Evolutionary conservation across 768 basidiomycete genomes (phyloP).

Genomic region (Russula sp.): DNA sequence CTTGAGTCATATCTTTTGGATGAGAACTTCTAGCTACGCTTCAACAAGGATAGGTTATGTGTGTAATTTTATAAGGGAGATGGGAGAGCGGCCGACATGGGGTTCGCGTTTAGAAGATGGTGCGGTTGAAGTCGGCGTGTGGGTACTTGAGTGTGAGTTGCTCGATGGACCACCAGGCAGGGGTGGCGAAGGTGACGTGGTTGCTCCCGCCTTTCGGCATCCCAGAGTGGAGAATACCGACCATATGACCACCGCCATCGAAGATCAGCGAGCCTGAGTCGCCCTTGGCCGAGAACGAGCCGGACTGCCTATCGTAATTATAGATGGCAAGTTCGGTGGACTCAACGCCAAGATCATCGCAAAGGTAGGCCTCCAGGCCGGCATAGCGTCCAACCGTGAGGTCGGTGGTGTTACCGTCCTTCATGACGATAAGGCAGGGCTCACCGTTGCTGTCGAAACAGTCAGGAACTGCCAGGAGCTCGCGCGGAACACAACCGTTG

Average conservation of each 20-base stretch:
- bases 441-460: background rate
- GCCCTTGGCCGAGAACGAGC: background rate
- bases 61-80: too few species aligned
- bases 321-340: background rate
- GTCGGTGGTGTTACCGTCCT: background rate
- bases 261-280: slow-evolving; percentile 1
- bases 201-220: background rate
- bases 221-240: background rate
- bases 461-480: background rate
- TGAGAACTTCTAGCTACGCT: too few species aligned
- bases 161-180: background rate
- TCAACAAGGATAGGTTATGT: too few species aligned
- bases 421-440: background rate
- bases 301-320: background rate
- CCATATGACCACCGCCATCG: background rate
- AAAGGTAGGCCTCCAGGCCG: background rate
- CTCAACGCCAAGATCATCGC: background rate
- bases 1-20: too few species aligned
- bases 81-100: too few species aligned
- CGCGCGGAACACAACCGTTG: background rate
- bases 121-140: background rate
- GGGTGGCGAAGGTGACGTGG: background rate
- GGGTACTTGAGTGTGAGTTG: background rate
- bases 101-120: too few species aligned
- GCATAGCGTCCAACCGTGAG: background rate